Evolutionary conservation across 1,284 basidiomycete genomes (phyloP).

Genomic region (Pseudozyma hubeiensis): DNA sequence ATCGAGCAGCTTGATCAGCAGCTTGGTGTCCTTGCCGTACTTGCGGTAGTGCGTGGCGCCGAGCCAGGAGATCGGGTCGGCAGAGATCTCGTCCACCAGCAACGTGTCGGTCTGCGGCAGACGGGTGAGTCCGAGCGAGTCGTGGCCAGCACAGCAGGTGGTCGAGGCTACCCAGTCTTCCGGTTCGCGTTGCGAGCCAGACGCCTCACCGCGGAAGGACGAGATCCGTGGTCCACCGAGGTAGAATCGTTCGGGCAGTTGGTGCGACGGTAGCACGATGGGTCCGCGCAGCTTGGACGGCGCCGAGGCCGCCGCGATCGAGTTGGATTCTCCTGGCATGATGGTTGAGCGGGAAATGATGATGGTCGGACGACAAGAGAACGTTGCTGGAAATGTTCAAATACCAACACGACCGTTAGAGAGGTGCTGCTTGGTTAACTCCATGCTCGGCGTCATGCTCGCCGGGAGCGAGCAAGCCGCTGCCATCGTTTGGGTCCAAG

Average conservation of each 20-base stretch:
- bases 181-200: conserved; percentile 19
- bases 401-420: too few species aligned
- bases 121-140: conserved; percentile 33
- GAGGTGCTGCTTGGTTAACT: too few species aligned
- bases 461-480: too few species aligned
- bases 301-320: neutral
- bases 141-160: conserved; percentile 38
- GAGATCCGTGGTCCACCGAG: conserved; percentile 35
- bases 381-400: neutral
- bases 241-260: conserved; percentile 42
- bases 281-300: conserved; percentile 17
- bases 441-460: too few species aligned
- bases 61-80: conserved; percentile 21
- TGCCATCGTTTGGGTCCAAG: too few species aligned
- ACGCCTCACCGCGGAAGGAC: conserved; percentile 24
- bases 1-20: conserved; percentile 39
- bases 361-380: neutral
- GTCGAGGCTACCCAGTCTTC: conserved; percentile 44
- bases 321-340: conserved; percentile 19
- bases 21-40: conserved; percentile 37
- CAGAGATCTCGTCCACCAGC: conserved; percentile 27
- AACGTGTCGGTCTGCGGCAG: conserved; percentile 21
- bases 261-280: conserved; percentile 29
- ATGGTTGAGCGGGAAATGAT: neutral
- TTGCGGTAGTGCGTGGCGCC: conserved; percentile 21